Base-by-base conservation (phyloP, 2,329 filamentous ascomycete genomes). In the Neofusicoccum sp. region DNA sequence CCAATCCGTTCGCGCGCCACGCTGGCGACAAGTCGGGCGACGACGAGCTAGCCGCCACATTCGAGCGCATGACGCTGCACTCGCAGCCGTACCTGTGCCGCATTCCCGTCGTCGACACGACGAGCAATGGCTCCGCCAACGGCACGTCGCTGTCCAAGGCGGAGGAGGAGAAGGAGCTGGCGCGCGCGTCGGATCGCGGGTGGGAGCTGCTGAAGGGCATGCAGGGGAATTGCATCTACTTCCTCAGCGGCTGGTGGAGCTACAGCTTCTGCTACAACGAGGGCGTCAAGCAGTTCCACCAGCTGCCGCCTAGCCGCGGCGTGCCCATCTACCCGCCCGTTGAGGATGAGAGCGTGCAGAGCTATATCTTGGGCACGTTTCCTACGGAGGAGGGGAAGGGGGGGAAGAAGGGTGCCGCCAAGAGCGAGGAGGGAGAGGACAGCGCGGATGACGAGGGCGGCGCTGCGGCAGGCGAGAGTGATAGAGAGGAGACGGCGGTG, bases 251-350 rank as follows among this genome's bases (percentile, higher is more conserved):
- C 0, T 97, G 93, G 93, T 97, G 93, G 93, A 95, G 89, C 70
- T 97, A 97, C 76, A 89, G 88, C 67, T 96, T 96, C 75, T 97
- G 93, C 80, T 95, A 96, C 77, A 90, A 90, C 71, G 84, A 88
- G 63, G 86, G 93, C 64, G 88, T 97, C 63, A 89, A 90, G 69
- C 93, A 97, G 75, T 97, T 96, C 75, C 93, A 97, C 73, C 91
- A 91, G 45, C 78, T 93, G 62, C 84, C 91, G 0, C 86, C 86
- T 2, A 82, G 85, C 45, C 86, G 87, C 62, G 87, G 87, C 3
- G 84, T 89, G 9, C 84, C 85, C 1, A 75, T 80, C 30, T 87
- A 85, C 65, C 88, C 90, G 26, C 93, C 93, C 0, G 82, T 88
- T 47, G 88, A 90, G 68, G 93, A 97, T 68, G 87, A 87, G 0